phyloP scores from a whole-genome alignment of 805 yeast species.

The Saccharomycopsis babjevae region DNA sequence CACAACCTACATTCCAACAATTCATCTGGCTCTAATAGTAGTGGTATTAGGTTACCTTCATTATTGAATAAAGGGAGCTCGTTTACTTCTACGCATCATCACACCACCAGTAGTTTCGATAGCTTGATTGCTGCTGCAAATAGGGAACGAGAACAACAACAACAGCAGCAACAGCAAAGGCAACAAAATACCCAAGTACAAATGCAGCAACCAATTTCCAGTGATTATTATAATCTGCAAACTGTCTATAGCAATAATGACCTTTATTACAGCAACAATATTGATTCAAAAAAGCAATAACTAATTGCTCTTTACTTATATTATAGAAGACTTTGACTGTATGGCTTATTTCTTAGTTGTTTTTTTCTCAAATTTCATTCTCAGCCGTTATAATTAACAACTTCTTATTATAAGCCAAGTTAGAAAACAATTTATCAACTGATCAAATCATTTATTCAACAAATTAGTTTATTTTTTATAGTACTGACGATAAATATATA shows the following conservation, averaged over 20 bases:
- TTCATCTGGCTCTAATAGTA: neutral
- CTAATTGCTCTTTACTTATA: neutral
- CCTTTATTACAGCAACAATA: neutral
- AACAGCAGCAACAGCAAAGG: constrained; percentile 8
- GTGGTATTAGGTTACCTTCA: neutral
- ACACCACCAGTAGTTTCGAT: neutral
- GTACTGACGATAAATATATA: neutral
- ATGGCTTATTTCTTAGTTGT: neutral
- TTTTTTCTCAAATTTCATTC: neutral
- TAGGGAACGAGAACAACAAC: constrained; percentile 2
- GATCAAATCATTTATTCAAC: neutral
- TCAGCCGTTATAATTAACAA: neutral
- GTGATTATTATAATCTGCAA: neutral
- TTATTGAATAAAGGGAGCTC: neutral
- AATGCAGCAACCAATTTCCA: neutral
- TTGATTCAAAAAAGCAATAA: neutral
- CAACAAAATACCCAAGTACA: constrained; percentile 2
- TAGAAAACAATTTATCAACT: too few species aligned
- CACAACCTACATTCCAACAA: neutral
- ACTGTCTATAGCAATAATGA: neutral
- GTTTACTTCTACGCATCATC: neutral
- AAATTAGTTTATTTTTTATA: neutral
- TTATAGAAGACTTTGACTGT: neutral
- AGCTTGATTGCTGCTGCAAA: neutral
- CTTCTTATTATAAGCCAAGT: neutral